These are phyloP conservation scores for Immersiporthe knoxdaviesiana DNA, from an alignment of 2,329 filamentous ascomycete species.

Conservation along the genomic window DNA sequence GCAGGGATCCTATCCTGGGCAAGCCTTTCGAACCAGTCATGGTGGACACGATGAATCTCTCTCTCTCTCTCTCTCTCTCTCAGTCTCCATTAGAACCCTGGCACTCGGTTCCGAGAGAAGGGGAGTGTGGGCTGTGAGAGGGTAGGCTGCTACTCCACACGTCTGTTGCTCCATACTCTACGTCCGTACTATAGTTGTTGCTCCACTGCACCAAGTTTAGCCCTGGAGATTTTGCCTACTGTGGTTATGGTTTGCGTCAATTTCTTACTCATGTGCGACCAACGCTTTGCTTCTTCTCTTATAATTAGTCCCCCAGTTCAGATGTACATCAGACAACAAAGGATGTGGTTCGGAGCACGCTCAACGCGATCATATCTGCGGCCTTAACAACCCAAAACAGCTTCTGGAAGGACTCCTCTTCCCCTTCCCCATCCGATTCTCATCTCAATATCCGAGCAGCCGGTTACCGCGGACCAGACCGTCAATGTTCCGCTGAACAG, in stretches of 20 bases:
- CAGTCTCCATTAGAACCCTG: no score
- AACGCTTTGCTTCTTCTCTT: background rate
- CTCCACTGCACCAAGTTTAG: background rate
- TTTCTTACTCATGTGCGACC: background rate
- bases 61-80: no score
- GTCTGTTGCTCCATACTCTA: no score
- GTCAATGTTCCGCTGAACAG: slow-evolving; percentile 38
- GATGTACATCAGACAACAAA: background rate
- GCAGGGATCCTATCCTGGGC: background rate
- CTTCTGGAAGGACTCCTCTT: background rate
- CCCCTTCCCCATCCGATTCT: background rate
- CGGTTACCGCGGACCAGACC: slow-evolving; percentile 32
- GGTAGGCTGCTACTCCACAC: background rate
- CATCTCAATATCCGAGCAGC: background rate
- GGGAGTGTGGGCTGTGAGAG: background rate
- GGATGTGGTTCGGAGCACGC: background rate
- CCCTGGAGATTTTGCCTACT: background rate
- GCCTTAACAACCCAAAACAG: no score
- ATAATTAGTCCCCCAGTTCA: background rate
- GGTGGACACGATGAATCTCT: background rate
- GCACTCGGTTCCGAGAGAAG: background rate
- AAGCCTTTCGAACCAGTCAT: background rate
- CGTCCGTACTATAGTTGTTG: no score
- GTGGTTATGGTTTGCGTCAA: background rate
- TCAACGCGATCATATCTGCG: background rate